These are phyloP conservation scores for Cornus controversa DNA, from an alignment of 148 eudicot species.

Conservation along the genomic window DNA sequence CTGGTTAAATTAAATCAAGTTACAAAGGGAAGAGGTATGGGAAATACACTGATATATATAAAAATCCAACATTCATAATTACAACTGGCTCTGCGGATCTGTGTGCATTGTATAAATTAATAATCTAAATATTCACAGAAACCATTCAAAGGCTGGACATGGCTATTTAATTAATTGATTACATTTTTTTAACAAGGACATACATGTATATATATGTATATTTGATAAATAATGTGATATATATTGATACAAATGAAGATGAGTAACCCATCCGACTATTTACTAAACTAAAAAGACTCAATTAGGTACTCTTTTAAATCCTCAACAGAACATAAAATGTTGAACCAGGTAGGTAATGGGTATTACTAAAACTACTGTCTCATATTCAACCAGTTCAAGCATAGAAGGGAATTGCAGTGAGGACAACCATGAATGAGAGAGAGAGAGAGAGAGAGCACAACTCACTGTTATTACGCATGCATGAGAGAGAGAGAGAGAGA, in stretches of 20 bases:
- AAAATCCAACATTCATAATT: neutral
- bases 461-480: slow-evolving; percentile 67
- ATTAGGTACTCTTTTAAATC: neutral
- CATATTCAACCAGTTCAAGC: no score
- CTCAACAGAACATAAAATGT: neutral
- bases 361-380: neutral
- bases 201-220: no score
- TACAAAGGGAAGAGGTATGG: neutral
- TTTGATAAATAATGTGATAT: no score
- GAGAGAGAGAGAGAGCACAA: slow-evolving; percentile 9
- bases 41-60: neutral
- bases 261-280: neutral
- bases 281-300: neutral
- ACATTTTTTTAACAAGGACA: neutral
- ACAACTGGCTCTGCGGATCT: neutral
- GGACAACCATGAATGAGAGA: neutral
- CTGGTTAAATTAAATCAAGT: slow-evolving; percentile 30
- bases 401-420: neutral
- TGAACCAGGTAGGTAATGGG: neutral
- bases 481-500: slow-evolving; percentile 37
- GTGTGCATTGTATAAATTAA: neutral
- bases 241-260: no score
- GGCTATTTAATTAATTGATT: no score
- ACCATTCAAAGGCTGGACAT: neutral
- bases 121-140: neutral